Percentiles rank a stretch among this genome's conserved stretches.
These are phyloP conservation scores for Pythium volutum DNA, from an alignment of 352 stramenopile species.

Conservation along the genomic window DNA sequence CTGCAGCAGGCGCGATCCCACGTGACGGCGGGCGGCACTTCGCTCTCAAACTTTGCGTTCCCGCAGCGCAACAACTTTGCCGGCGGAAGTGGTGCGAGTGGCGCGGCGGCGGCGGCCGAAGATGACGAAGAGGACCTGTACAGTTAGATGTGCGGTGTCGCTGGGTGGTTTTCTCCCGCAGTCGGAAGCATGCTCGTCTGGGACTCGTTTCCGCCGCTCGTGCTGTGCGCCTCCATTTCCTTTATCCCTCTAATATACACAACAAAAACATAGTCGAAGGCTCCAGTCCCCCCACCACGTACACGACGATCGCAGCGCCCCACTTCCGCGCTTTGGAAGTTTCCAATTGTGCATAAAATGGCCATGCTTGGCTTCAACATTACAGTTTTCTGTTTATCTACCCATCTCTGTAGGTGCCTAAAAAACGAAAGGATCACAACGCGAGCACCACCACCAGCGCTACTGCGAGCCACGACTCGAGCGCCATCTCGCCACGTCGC, in stretches of 20 bases:
- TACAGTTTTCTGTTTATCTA: background rate
- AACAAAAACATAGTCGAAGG: background rate
- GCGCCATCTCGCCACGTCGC: background rate
- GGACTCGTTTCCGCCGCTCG: constrained; percentile 8
- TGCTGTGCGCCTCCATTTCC: constrained; percentile 13
- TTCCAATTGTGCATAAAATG: no score
- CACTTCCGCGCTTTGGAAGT: no score
- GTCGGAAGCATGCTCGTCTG: constrained; percentile 3
- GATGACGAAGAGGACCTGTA: constrained; percentile 98
- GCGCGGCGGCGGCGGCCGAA: constrained; percentile 64
- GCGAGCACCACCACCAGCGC: background rate
- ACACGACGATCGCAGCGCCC: no score
- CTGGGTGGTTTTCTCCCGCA: background rate
- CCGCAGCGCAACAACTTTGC: constrained; percentile 60
- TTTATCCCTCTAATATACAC: background rate
- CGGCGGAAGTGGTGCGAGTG: constrained; percentile 38
- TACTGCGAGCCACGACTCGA: background rate
- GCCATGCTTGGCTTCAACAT: no score
- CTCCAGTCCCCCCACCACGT: no score
- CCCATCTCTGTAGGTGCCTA: background rate
- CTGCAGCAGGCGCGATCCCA: constrained; percentile 96
- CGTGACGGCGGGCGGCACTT: constrained; percentile 90
- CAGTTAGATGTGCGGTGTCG: constrained; percentile 70
- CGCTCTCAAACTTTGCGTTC: constrained; percentile 97
- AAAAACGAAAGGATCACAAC: background rate